phyloP scores from a whole-genome alignment of 345 rosid species.

The Balakata baccata region DNA sequence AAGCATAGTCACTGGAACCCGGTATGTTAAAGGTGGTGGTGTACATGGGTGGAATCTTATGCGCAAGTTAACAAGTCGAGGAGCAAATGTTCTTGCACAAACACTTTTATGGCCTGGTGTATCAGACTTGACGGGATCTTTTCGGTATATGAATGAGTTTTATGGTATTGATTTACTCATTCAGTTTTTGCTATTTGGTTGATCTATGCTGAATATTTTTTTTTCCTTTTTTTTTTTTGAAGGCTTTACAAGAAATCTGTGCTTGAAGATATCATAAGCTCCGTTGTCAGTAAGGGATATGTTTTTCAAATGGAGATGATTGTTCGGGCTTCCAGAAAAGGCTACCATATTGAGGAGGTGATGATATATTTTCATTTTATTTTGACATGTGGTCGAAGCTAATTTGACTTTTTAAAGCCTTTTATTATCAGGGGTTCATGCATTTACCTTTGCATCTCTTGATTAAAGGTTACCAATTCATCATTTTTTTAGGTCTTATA shows the following conservation, averaged over 20 bases:
- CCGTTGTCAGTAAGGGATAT: constrained; percentile 88
- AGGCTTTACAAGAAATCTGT: constrained; percentile 82
- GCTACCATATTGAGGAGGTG: constrained; percentile 93
- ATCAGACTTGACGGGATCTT: constrained; percentile 95
- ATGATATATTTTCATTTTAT: constrained; percentile 4
- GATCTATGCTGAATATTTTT: constrained; percentile 18
- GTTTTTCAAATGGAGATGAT: constrained; percentile 99
- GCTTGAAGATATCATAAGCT: constrained; percentile 76
- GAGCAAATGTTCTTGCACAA: constrained; percentile 96
- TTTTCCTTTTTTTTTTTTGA: constrained; percentile 12
- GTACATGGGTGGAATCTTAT: constrained; percentile 98
- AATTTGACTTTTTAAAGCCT: no score
- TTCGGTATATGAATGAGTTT: constrained; percentile 49
- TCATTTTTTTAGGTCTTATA: no score
- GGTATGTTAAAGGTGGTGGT: constrained; percentile 85
- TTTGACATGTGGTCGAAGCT: neutral
- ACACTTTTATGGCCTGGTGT: constrained; percentile 98
- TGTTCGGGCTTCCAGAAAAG: constrained; percentile 87
- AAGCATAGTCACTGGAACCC: constrained; percentile 87
- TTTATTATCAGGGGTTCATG: no score
- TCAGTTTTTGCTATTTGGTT: neutral
- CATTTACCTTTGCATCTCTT: no score
- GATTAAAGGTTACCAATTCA: no score
- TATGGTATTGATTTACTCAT: neutral
- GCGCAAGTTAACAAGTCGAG: constrained; percentile 96